Conservation (phyloP, 2,329 filamentous ascomycete species). For the Neonectria hederae region DNA sequence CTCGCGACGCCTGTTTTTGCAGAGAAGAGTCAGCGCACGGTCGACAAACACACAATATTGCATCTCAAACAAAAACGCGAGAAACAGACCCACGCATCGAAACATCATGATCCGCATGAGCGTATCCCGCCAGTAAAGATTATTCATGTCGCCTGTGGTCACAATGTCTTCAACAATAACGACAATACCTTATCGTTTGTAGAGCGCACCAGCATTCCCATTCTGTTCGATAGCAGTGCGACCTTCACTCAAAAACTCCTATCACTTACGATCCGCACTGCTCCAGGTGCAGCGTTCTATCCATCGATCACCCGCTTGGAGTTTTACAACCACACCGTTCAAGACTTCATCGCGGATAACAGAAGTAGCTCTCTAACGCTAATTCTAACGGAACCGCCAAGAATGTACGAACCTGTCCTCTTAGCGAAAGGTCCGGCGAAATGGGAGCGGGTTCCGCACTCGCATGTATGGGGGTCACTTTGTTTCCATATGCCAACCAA, state of each 20-base stretch:
- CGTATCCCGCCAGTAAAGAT: slow-evolving; percentile 36
- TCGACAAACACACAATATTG: slow-evolving; percentile 36
- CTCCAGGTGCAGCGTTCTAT: not conserved
- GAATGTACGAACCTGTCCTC: slow-evolving; percentile 52
- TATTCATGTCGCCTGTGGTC: slow-evolving; percentile 55
- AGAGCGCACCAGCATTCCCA: slow-evolving; percentile 47
- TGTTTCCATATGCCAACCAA: slow-evolving; percentile 47
- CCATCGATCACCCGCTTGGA: slow-evolving; percentile 48
- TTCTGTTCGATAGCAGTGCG: slow-evolving; percentile 42
- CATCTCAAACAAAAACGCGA: slow-evolving; percentile 44
- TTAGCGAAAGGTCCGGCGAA: slow-evolving; percentile 13
- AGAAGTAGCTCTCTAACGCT: slow-evolving; percentile 55
- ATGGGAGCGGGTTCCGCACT: slow-evolving; percentile 44
- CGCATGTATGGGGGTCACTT: slow-evolving; percentile 34
- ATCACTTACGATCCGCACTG: slow-evolving; percentile 47
- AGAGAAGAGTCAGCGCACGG: slow-evolving; percentile 47
- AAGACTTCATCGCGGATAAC: slow-evolving; percentile 55
- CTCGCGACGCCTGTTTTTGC: slow-evolving; percentile 44
- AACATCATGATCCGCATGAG: slow-evolving; percentile 24
- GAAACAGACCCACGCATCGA: slow-evolving; percentile 25
- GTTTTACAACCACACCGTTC: slow-evolving; percentile 59
- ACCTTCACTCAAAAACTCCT: slow-evolving; percentile 57
- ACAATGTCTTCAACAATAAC: slow-evolving; percentile 53
- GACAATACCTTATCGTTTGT: slow-evolving; percentile 53
- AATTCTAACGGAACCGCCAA: slow-evolving; percentile 61